Evolutionary conservation across 2,329 filamentous ascomycete genomes (phyloP).

Genomic region (Periglandula ipomoeae): DNA sequence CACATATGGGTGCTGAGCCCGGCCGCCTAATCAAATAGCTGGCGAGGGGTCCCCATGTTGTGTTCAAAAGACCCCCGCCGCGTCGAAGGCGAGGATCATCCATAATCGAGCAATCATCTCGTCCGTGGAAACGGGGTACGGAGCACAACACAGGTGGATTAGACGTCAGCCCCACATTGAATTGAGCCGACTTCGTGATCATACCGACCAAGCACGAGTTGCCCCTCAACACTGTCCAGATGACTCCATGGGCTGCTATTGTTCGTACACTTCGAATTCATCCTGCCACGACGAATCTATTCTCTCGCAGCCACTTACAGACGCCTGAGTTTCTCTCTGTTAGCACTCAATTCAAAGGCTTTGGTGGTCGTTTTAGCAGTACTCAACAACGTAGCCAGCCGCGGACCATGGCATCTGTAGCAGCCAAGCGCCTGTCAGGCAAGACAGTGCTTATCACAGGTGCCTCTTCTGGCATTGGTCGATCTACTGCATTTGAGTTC

Average conservation of each 20-base stretch:
- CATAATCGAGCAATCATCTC: too few species aligned
- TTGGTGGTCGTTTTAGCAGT: background rate
- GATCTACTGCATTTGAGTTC: conserved; percentile 79
- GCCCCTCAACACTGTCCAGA: background rate
- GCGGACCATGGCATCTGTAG: conserved; percentile 37
- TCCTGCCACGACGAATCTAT: background rate
- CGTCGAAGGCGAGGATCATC: too few species aligned
- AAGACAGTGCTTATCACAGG: conserved; percentile 92
- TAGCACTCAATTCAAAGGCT: background rate
- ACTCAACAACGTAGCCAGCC: background rate
- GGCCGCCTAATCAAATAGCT: too few species aligned
- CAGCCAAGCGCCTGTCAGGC: conserved; percentile 76
- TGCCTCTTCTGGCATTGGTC: conserved; percentile 86
- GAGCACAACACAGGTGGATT: too few species aligned
- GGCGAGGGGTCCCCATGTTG: too few species aligned
- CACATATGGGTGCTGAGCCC: too few species aligned
- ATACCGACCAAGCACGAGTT: background rate
- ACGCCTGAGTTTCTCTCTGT: too few species aligned
- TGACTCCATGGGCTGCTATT: background rate
- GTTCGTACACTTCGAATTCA: background rate
- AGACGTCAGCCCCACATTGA: too few species aligned
- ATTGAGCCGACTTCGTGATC: background rate
- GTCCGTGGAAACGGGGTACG: too few species aligned
- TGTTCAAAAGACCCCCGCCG: too few species aligned
- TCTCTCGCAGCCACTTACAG: background rate